Base-by-base conservation (phyloP, 1,284 basidiomycete species). In the Cutaneotrichosporon sp. region DNA sequence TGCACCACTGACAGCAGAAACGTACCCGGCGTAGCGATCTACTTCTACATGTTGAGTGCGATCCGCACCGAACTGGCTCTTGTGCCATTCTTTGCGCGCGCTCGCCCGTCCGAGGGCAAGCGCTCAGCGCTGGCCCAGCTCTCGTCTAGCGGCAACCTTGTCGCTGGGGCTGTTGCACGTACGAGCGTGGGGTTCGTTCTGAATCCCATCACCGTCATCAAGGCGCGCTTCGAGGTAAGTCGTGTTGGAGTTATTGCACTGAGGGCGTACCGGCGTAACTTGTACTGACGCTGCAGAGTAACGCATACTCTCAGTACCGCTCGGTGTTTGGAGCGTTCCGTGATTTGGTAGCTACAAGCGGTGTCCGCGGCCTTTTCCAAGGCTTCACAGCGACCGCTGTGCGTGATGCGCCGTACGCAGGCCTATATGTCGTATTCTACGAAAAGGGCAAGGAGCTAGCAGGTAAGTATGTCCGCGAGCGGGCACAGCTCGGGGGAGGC, bases 331-430 rank as follows among this genome's bases (percentile, higher is more conserved):
- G 80, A 37, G 86, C 87, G 0, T 74, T 89, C 51, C 54, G 76
- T 5, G 79, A 82, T 2, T 81, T 97, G 20, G 74, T 81, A 4
- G 82, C 81, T 9, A 81, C 71, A 1, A 71, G 81, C 42, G 92
- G 94, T 0, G 82, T 89, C 3, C 80, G 83, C 31, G 92, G 91
- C 54, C 79, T 96, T 27, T 85, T 93, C 68, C 84, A 89, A 51
- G 94, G 93, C 0, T 88, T 96, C 65, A 74, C 88, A 27, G 90
- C 93, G 0, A 93, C 92, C 1, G 89, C 91, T 0, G 77, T 94
- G 20, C 81, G 94, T 32, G 94, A 98, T 69, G 94, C 94, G 3
- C 96, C 94, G 0, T 94, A 97, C 65, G 93, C 94, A 0, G 94
- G 94, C 0, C 72, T 98, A 8, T 99, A 97, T 63, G 80, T 97